Conservation (phyloP, 345 rosid species). For the Leavenworthia alabamica region DNA sequence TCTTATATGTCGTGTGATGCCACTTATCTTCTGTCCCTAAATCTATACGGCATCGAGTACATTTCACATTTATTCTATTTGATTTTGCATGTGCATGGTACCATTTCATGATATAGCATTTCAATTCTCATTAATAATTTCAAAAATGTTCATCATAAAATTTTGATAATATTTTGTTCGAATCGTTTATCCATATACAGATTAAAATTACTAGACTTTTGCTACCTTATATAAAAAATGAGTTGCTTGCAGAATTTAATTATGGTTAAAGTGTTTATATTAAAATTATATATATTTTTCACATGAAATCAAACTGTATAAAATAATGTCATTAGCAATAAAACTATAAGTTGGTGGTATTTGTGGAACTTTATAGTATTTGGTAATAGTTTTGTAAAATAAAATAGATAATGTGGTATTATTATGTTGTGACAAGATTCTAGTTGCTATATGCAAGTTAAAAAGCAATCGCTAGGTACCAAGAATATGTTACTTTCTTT, state of each 20-base stretch:
- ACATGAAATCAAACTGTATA: background rate
- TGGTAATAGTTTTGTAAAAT: background rate
- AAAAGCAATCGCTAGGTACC: background rate
- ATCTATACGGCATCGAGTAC: background rate
- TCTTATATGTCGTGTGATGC: constrained; percentile 6
- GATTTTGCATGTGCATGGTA: constrained; percentile 5
- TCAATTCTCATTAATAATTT: background rate
- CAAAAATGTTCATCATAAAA: background rate
- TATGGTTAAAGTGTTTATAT: background rate
- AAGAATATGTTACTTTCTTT: background rate
- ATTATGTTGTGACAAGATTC: background rate
- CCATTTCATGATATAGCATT: background rate
- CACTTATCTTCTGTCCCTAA: background rate
- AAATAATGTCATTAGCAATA: background rate
- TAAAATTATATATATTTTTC: background rate
- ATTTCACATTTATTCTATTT: background rate
- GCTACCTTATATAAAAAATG: background rate
- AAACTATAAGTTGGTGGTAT: background rate
- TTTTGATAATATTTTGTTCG: background rate
- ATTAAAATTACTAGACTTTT: background rate
- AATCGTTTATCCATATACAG: background rate
- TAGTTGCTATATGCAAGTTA: background rate
- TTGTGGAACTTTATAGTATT: background rate
- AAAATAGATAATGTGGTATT: background rate
- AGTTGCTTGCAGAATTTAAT: background rate